Conservation (phyloP, 768 basidiomycete genomes). For the Hygrophoropsis aurantiaca region DNA sequence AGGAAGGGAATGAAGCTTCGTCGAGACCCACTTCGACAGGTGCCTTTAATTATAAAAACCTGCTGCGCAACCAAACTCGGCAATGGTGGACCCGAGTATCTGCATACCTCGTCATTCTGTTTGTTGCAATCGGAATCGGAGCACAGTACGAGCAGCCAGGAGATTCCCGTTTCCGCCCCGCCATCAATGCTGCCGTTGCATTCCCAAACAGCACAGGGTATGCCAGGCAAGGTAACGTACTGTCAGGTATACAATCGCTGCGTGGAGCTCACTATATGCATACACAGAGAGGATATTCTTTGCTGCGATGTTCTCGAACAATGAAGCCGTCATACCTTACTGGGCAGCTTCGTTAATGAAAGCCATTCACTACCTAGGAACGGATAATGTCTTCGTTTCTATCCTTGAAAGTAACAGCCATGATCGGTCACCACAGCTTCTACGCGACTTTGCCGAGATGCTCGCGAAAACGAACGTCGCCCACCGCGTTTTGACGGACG, state of each 20-base stretch:
- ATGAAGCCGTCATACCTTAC: conserved; percentile 29
- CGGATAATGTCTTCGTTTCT: conserved; percentile 34
- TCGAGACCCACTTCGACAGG: not conserved
- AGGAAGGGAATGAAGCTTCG: not conserved
- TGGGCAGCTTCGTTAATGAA: conserved; percentile 28
- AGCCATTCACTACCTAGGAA: conserved; percentile 31
- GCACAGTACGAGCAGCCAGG: not conserved
- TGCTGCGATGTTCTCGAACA: conserved; percentile 37
- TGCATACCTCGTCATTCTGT: not conserved
- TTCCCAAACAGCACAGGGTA: not conserved
- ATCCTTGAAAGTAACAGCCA: conserved; percentile 35
- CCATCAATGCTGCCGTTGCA: not conserved
- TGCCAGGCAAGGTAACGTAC: not conserved
- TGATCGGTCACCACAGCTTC: conserved; percentile 29
- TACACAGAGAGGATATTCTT: conserved; percentile 31
- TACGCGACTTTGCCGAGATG: conserved; percentile 20
- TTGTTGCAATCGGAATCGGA: not conserved
- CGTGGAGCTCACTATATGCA: not conserved
- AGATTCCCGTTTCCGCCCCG: not conserved
- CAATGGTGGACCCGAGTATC: not conserved
- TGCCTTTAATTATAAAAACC: not conserved
- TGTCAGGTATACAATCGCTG: not conserved
- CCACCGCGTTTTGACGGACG: conserved; percentile 28
- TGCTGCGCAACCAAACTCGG: not conserved
- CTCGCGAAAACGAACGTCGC: conserved; percentile 21